Evolutionary conservation across 805 yeast species (phyloP).

Genomic region (Schizosaccharomyces pombe): ASM294v3 CU329670.1:5507001-5507500

Average conservation of each 20-base stretch:
- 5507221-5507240: constrained; percentile 84
- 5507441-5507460: constrained; percentile 57
- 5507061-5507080: constrained; percentile 88
- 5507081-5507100: constrained; percentile 80
- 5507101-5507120: constrained; percentile 73
- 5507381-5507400: constrained; percentile 45
- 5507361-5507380: constrained; percentile 28
- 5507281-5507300: constrained; percentile 62
- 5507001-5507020: constrained; percentile 31
- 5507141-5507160: constrained; percentile 69
- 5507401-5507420: constrained; percentile 53
- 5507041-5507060: constrained; percentile 55
- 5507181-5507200: constrained; percentile 91
- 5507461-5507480: constrained; percentile 76
- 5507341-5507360: constrained; percentile 71
- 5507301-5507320: constrained; percentile 80
- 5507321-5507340: constrained; percentile 68
- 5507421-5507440: constrained; percentile 48
- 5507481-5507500: constrained; percentile 59
- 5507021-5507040: constrained; percentile 65
- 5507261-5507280: constrained; percentile 68
- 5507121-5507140: constrained; percentile 91
- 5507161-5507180: constrained; percentile 82
- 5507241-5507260: constrained; percentile 81
- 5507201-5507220: constrained; percentile 80